Conservation (phyloP, 1,139 yeast species). For the Pichia inconspicua region DNA sequence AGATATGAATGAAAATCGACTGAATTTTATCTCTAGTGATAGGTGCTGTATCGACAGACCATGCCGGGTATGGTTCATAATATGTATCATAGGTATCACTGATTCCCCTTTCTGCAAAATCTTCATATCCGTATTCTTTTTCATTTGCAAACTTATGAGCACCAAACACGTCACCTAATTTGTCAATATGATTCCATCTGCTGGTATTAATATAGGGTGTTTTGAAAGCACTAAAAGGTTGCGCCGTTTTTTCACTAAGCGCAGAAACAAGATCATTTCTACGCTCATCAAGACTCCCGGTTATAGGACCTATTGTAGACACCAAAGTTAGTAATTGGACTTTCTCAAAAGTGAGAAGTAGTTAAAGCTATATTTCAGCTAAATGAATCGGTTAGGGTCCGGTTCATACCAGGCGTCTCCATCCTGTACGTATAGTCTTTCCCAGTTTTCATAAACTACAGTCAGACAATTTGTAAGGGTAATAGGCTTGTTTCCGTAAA, state of each 20-base stretch:
- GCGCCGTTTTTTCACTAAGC: constrained; percentile 31
- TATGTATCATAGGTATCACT: constrained; percentile 34
- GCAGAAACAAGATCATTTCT: constrained; percentile 24
- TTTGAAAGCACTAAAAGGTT: constrained; percentile 45
- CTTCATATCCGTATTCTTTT: constrained; percentile 28
- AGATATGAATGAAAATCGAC: constrained; percentile 43
- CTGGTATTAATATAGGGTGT: constrained; percentile 41
- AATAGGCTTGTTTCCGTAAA: background rate
- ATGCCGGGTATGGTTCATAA: constrained; percentile 52
- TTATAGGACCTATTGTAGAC: background rate
- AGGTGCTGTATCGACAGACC: constrained; percentile 38
- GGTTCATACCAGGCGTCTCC: constrained; percentile 9
- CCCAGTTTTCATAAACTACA: background rate
- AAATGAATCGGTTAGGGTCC: background rate
- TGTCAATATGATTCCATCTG: constrained; percentile 37
- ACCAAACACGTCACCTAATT: constrained; percentile 28
- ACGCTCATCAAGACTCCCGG: constrained; percentile 1
- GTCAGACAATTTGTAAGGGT: background rate
- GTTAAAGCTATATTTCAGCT: background rate
- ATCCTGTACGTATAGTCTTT: background rate
- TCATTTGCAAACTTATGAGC: constrained; percentile 20
- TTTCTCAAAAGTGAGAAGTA: background rate
- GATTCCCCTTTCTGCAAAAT: constrained; percentile 36
- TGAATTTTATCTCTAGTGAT: constrained; percentile 45
- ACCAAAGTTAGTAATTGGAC: constrained; percentile 3